Evolutionary conservation across 148 eudicot genomes (phyloP).

Genomic region (Dysphania ambrosioides): DNA sequence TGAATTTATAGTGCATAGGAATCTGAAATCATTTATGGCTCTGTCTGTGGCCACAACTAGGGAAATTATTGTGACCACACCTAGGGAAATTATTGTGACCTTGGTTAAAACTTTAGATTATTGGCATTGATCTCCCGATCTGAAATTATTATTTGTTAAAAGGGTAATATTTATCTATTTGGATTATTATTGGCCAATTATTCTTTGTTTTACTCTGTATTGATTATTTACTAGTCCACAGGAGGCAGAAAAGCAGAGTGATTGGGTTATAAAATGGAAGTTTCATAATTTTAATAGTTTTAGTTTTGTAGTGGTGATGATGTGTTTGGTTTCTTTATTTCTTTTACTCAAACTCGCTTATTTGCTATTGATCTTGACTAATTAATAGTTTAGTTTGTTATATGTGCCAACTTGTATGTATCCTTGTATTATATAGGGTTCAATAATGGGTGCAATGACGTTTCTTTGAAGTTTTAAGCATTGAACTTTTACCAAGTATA

Average conservation of each 20-base stretch:
- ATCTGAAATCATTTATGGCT: too few species aligned
- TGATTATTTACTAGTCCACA: not conserved
- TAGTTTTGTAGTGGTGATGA: not conserved
- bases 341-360: conserved; percentile 5
- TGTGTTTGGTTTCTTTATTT: not conserved
- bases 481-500: not conserved
- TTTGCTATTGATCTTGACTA: not conserved
- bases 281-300: not conserved
- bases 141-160: too few species aligned
- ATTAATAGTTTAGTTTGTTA: not conserved
- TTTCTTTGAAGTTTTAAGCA: not conserved
- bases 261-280: not conserved
- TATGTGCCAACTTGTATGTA: conserved; percentile 3
- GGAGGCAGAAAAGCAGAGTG: too few species aligned
- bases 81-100: too few species aligned
- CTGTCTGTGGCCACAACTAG: too few species aligned
- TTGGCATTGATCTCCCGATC: too few species aligned
- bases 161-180: too few species aligned
- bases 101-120: too few species aligned
- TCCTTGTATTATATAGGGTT: not conserved
- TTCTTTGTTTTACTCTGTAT: not conserved
- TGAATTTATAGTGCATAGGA: too few species aligned
- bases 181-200: too few species aligned
- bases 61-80: too few species aligned
- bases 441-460: not conserved